These are phyloP conservation scores for Fusarium miscanthi DNA, from an alignment of 2,329 filamentous ascomycete genomes.

Conservation along the genomic window DNA sequence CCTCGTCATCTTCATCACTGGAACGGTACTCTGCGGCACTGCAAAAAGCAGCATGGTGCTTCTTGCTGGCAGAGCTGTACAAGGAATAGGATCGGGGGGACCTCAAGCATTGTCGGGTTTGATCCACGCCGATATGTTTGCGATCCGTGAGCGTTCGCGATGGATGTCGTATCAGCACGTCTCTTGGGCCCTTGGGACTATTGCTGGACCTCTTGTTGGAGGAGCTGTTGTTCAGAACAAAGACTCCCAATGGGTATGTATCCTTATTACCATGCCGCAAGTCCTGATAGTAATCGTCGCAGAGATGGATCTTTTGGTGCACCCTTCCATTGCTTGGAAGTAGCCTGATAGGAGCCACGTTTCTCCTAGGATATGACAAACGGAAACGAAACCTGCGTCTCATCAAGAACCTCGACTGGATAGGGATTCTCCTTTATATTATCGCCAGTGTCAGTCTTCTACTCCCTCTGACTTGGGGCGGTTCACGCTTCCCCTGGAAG, in stretches of 20 bases:
- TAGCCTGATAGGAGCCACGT: constrained; percentile 37
- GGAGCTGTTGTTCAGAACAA: constrained; percentile 35
- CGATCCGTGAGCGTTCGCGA: constrained; percentile 55
- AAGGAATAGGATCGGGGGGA: constrained; percentile 53
- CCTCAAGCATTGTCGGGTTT: constrained; percentile 49
- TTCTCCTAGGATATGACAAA: constrained; percentile 45
- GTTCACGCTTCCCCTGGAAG: constrained; percentile 37
- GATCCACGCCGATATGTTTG: constrained; percentile 54
- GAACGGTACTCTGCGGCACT: constrained; percentile 54
- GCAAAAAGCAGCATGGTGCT: constrained; percentile 47
- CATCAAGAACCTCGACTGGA: constrained; percentile 65
- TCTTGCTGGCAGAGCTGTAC: constrained; percentile 49
- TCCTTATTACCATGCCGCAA: not conserved
- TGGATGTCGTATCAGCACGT: constrained; percentile 53
- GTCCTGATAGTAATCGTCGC: not conserved
- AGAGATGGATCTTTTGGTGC: constrained; percentile 53
- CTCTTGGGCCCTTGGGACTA: constrained; percentile 68
- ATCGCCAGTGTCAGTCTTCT: constrained; percentile 30
- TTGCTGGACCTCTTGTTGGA: constrained; percentile 44
- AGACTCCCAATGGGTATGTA: constrained; percentile 38
- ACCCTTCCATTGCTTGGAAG: constrained; percentile 49
- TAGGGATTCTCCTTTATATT: constrained; percentile 69
- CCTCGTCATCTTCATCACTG: constrained; percentile 51
- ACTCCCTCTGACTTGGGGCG: constrained; percentile 30
- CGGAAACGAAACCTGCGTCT: not conserved